phyloP scores from a whole-genome alignment of 1,284 basidiomycete species.

The Trichosporon sp. region DNA sequence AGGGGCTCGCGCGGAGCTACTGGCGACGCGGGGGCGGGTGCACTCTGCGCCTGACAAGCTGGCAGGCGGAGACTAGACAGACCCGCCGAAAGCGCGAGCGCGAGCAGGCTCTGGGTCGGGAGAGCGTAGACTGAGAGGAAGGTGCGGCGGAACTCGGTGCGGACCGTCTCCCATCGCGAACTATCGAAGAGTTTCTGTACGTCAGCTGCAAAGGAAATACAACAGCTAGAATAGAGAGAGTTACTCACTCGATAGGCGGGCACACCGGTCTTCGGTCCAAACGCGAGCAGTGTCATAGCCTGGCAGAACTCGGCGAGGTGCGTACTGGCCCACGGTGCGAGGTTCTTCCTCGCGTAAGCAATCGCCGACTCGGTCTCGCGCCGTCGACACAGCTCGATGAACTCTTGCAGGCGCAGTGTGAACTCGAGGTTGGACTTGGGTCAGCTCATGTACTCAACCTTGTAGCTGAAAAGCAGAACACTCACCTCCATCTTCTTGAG shows the following conservation, averaged over 20 bases:
- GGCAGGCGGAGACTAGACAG: slow-evolving; percentile 80
- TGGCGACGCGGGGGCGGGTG: slow-evolving; percentile 17
- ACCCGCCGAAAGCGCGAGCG: slow-evolving; percentile 81
- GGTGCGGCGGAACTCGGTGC: slow-evolving; percentile 70
- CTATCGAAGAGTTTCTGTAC: slow-evolving; percentile 71
- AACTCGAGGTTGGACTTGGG: slow-evolving; percentile 87
- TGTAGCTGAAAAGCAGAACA: neutral
- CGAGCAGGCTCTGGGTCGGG: slow-evolving; percentile 75
- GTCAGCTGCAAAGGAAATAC: neutral
- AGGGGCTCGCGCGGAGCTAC: slow-evolving; percentile 18
- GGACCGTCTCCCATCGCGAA: slow-evolving; percentile 66
- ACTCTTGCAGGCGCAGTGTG: slow-evolving; percentile 90
- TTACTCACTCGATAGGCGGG: slow-evolving; percentile 42
- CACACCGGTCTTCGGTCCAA: slow-evolving; percentile 49
- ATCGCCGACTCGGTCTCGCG: slow-evolving; percentile 72
- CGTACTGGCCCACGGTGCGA: slow-evolving; percentile 73
- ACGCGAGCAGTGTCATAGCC: slow-evolving; percentile 70
- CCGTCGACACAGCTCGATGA: slow-evolving; percentile 77
- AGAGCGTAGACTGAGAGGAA: slow-evolving; percentile 79
- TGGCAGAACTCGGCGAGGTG: slow-evolving; percentile 70
- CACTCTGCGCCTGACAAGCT: slow-evolving; percentile 40
- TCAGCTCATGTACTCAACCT: neutral
- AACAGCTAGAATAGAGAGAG: neutral
- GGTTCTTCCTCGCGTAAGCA: slow-evolving; percentile 72
- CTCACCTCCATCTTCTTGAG: slow-evolving; percentile 82